Evolutionary conservation across 2,329 filamentous ascomycete genomes (phyloP), one percentile per base, ranked within the genome.

Genomic region (Penicillium sp.): DNA sequence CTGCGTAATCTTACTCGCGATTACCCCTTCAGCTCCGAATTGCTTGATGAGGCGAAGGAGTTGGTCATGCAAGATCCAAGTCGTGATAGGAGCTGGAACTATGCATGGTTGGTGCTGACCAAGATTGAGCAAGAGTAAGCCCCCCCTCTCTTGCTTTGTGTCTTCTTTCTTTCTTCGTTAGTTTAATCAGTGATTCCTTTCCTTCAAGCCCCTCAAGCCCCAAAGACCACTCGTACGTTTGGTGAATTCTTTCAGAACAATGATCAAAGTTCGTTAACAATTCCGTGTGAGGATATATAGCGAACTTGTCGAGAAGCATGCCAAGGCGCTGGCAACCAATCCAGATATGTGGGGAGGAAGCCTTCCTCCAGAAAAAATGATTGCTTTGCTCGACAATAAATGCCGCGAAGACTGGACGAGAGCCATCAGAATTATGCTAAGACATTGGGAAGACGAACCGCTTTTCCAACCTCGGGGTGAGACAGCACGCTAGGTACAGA

Each of bases 41-140:
- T 58, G 21, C 26, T 58, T 21, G 56, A 58, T 12, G 56, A 58
- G 4, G 56, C 56, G 5, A 85, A 87, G 64, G 71, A 75, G 55
- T 77, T 85, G 21, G 87, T 91, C 2, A 77, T 81, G 55, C 76
- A 74, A 26, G 88, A 90, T 60, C 85, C 86, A 0, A 74, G 79
- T 18, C 87, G 84, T 61, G 85, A 84, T 63, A 80, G 84, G 23
- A 90, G 86, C 67, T 91, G 88, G 87, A 91, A 91, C 66, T 77
- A 88, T 63, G 88, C 86, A 43, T 91, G 88, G 87, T 74, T 91
- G 47, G 84, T 88, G 30, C 73, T 91, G 9, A 74, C 74, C 43
- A 89, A 89, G 69, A 84, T 90, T 51, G 77, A 79, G 21, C 81
- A 83, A 56, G 84, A 86, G 85, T 87, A 74, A 70, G 82, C 77